These are phyloP conservation scores for Penicillium italicum DNA, from an alignment of 2,329 filamentous ascomycete genomes.

Conservation along the genomic window DNA sequence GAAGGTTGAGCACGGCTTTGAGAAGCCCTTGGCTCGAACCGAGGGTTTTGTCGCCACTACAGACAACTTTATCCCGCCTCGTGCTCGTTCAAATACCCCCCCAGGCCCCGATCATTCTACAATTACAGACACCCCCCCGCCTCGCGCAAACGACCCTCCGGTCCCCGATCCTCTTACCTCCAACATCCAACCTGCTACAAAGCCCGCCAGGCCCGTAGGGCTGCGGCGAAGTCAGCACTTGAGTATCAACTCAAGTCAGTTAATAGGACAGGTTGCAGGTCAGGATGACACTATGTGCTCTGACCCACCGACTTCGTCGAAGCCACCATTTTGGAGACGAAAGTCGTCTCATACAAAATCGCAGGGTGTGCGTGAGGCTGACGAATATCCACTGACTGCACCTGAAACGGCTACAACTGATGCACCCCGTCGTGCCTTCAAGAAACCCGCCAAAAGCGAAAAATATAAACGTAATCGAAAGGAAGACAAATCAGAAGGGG, in stretches of 20 bases:
- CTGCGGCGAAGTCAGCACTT: constrained; percentile 5
- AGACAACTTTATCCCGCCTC: constrained; percentile 5
- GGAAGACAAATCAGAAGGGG: constrained; percentile 26
- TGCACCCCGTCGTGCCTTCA: constrained; percentile 2
- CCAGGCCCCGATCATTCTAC: constrained; percentile 1
- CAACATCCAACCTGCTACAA: constrained; percentile 5
- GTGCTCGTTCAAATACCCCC: constrained; percentile 6
- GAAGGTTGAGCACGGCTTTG: constrained; percentile 38
- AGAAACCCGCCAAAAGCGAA: constrained; percentile 7
- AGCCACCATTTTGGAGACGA: constrained; percentile 35
- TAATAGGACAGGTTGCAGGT: not conserved
- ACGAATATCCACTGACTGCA: constrained; percentile 39
- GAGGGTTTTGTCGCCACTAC: constrained; percentile 31
- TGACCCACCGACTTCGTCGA: constrained; percentile 15
- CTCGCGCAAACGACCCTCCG: constrained; percentile 1
- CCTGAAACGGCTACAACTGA: constrained; percentile 27
- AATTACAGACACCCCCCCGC: not conserved
- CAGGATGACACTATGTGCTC: not conserved
- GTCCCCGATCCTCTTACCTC: constrained; percentile 2
- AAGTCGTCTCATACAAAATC: constrained; percentile 31
- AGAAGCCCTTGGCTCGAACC: constrained; percentile 34
- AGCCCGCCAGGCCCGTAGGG: not conserved
- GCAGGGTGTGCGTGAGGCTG: constrained; percentile 24
- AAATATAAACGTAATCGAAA: constrained; percentile 15
- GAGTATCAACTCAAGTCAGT: not conserved